Evolutionary conservation across 2,329 filamentous ascomycete genomes (phyloP).

Genomic region (Nemania abortiva): DNA sequence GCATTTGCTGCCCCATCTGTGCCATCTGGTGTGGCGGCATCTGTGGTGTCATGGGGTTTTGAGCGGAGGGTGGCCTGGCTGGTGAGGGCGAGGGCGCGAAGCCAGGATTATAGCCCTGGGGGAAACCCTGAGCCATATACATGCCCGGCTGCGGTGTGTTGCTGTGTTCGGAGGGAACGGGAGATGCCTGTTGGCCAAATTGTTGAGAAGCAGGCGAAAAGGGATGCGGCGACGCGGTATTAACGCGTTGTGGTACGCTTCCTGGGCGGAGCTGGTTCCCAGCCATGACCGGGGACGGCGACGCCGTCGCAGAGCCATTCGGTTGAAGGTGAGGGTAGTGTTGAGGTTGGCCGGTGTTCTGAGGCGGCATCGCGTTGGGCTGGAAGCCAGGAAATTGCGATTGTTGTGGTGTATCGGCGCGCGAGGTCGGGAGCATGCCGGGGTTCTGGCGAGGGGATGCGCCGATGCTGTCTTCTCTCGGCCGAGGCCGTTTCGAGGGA

Average conservation of each 20-base stretch:
- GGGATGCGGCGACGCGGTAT: conserved; percentile 91
- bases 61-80: conserved; percentile 66
- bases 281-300: conserved; percentile 90
- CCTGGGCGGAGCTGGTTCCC: conserved; percentile 79
- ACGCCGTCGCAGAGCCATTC: conserved; percentile 84
- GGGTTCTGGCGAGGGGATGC: conserved; percentile 83
- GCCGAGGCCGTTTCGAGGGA: conserved; percentile 87
- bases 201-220: conserved; percentile 83
- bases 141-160: conserved; percentile 79
- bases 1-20: conserved; percentile 45
- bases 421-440: conserved; percentile 81
- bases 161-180: conserved; percentile 79
- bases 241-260: conserved; percentile 81
- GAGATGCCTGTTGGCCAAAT: conserved; percentile 78
- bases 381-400: conserved; percentile 78
- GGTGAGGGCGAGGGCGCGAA: conserved; percentile 70
- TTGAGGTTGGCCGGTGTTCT: conserved; percentile 72
- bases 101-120: conserved; percentile 68
- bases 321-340: conserved; percentile 86
- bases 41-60: conserved; percentile 65
- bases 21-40: conserved; percentile 67
- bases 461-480: conserved; percentile 84
- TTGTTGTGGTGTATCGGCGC: conserved; percentile 92
- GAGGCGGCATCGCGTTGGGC: conserved; percentile 70
- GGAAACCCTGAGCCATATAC: conserved; percentile 72